phyloP scores from a whole-genome alignment of 2,329 filamentous ascomycete genomes.

The Lasiodiplodia sp. region DNA sequence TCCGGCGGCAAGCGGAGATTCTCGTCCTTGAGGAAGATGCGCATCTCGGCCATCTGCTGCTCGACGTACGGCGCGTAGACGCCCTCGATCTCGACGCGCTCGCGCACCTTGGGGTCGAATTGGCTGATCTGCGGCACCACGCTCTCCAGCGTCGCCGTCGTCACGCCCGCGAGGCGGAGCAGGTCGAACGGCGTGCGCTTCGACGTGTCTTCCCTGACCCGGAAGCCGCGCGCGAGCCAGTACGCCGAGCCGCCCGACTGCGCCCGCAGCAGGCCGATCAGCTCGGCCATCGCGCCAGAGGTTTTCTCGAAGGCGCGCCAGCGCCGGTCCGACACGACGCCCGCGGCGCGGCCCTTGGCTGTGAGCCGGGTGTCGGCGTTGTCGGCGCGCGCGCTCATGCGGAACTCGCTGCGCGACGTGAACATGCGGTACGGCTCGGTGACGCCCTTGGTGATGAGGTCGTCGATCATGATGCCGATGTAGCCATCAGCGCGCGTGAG shows the following conservation, averaged over 20 bases:
- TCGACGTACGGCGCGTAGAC: conserved; percentile 86
- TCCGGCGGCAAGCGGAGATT: conserved; percentile 73
- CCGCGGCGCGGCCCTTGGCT: conserved; percentile 74
- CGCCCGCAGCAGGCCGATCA: conserved; percentile 67
- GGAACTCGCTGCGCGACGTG: conserved; percentile 92
- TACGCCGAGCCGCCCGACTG: conserved; percentile 66
- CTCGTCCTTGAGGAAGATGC: conserved; percentile 78
- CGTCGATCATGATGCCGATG: conserved; percentile 98
- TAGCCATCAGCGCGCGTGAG: conserved; percentile 88
- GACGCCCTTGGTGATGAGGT: conserved; percentile 95
- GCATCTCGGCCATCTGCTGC: conserved; percentile 72
- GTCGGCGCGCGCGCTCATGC: conserved; percentile 89
- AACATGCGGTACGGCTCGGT: conserved; percentile 99
- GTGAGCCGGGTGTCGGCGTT: conserved; percentile 93
- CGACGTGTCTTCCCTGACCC: conserved; percentile 69
- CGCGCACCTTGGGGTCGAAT: conserved; percentile 67
- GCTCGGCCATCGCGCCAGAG: conserved; percentile 69
- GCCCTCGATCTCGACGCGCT: conserved; percentile 80
- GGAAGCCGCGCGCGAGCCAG: conserved; percentile 77
- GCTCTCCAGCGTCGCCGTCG: conserved; percentile 63
- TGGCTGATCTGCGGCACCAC: conserved; percentile 64
- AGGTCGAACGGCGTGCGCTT: conserved; percentile 80
- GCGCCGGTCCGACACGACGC: conserved; percentile 78
- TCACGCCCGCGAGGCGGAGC: conserved; percentile 70
- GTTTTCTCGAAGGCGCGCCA: conserved; percentile 76